Base-by-base conservation (phyloP, 2,329 filamentous ascomycete genomes). In the Ascochyta lentis region DNA sequence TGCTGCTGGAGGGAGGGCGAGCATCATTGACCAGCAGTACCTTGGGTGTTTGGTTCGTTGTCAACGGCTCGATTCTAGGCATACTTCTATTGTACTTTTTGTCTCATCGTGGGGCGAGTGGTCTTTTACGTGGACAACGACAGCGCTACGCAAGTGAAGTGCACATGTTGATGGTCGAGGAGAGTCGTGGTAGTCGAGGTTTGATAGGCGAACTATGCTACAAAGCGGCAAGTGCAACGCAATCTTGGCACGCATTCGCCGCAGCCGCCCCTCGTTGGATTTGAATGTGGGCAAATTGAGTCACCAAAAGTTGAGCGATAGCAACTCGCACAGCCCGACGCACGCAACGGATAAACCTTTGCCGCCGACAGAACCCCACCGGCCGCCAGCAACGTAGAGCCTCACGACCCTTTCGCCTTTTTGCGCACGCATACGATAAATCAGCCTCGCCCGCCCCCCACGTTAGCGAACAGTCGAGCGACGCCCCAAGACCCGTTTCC, bases 201-300 rank as follows among this genome's bases (percentile, higher is more conserved):
- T 19, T 1, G 27, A 27, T 19, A 22, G 12, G 26, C 31, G 19
- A 19, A 27, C 49, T 6, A 53, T 41, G 7, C 42, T 43, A 8
- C 6, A 27, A 46, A 6, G 15, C 22, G 29, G 49, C 29, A 47
- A 42, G 37, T 22, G 42, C 42, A 40, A 23, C 4, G 31, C 15
- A 29, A 31, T 46, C 38, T 38, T 42, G 27, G 38, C 41, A 38
- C 15, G 35, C 41, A 13, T 37, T 42, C 45, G 45, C 51, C 43
- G 43, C 50, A 16, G 50, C 51, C 51, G 52, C 52, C 47, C 47
- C 42, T 47, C 53, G 53, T 15, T 55, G 42, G 53, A 40, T 41
- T 44, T 47, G 42, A 38, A 45, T 46, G 53, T 42, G 46, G 53
- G 47, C 53, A 49, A 56, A 47, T 56, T 51, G 53, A 56, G 53